Evolutionary conservation across 2,329 filamentous ascomycete genomes (phyloP).

Genomic region (Ophiostoma ips): DNA sequence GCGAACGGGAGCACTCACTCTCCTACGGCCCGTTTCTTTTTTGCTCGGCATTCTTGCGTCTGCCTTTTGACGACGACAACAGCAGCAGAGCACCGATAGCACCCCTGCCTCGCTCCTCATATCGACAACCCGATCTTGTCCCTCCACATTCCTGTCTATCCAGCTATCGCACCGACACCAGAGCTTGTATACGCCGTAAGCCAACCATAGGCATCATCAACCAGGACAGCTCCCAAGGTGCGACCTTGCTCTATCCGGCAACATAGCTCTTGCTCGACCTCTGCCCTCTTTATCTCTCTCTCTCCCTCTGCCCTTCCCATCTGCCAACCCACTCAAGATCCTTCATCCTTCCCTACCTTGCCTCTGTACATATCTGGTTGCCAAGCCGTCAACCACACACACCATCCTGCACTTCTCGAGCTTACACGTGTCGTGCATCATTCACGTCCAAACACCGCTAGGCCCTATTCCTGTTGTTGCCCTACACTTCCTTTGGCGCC

Average conservation of each 20-base stretch:
- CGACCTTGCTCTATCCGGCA: not conserved
- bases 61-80: not conserved
- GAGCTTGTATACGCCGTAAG: not conserved
- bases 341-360: not conserved
- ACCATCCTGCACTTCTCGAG: not conserved
- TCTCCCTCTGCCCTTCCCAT: not conserved
- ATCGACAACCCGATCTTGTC: not conserved
- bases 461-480: not conserved
- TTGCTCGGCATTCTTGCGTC: not conserved
- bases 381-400: not conserved
- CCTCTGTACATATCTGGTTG: not conserved
- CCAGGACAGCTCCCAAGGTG: not conserved
- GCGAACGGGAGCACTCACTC: not conserved
- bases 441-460: not conserved
- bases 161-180: not conserved
- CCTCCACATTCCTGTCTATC: not conserved
- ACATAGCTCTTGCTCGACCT: not conserved
- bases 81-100: not conserved
- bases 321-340: not conserved
- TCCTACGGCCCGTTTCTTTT: not conserved
- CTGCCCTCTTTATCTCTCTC: not conserved
- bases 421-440: not conserved
- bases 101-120: not conserved
- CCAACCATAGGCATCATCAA: not conserved
- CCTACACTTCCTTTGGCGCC: not conserved